Conservation (phyloP, 495 filamentous ascomycete genomes). For the Aspergillus kassunensis region DNA sequence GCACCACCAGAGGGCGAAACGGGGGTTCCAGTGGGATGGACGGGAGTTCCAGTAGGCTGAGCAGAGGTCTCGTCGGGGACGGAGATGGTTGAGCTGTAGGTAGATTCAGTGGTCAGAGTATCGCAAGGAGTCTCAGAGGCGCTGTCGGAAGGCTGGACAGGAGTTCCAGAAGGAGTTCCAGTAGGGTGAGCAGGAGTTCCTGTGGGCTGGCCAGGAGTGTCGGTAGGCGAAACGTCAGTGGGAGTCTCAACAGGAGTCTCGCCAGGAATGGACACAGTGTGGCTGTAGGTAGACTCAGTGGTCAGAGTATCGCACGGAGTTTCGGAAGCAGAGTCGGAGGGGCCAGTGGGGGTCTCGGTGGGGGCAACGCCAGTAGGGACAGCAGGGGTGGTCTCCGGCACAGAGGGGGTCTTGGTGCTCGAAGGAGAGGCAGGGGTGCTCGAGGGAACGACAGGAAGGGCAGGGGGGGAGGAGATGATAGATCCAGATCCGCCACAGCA, state of each 20-base stretch:
- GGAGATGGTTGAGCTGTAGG: too few relatives aligned
- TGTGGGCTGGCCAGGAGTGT: too few relatives aligned
- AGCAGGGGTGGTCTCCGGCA: background rate
- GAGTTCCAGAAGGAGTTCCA: background rate
- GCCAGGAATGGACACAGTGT: constrained; percentile 7
- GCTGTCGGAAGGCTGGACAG: constrained; percentile 7
- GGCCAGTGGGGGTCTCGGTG: constrained; percentile 10
- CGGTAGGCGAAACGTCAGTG: too few relatives aligned
- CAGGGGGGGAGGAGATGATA: too few relatives aligned
- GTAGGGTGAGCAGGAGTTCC: background rate
- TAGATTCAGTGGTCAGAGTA: background rate
- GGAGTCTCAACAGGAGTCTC: too few relatives aligned
- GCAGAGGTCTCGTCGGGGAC: background rate
- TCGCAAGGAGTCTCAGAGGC: constrained; percentile 1
- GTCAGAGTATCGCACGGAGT: background rate
- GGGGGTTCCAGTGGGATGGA: constrained; percentile 3
- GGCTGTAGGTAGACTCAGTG: too few relatives aligned
- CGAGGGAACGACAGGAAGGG: constrained; percentile 18
- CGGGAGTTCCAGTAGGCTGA: background rate
- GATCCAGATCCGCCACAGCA: constrained; percentile 25
- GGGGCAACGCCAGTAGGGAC: background rate
- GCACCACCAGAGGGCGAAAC: constrained; percentile 6
- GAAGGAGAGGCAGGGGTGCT: constrained; percentile 22
- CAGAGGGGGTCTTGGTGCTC: constrained; percentile 1
- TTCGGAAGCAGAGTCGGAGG: background rate